Conservation (phyloP, 2,329 filamentous ascomycete genomes). For the Fusarium algeriense region DNA sequence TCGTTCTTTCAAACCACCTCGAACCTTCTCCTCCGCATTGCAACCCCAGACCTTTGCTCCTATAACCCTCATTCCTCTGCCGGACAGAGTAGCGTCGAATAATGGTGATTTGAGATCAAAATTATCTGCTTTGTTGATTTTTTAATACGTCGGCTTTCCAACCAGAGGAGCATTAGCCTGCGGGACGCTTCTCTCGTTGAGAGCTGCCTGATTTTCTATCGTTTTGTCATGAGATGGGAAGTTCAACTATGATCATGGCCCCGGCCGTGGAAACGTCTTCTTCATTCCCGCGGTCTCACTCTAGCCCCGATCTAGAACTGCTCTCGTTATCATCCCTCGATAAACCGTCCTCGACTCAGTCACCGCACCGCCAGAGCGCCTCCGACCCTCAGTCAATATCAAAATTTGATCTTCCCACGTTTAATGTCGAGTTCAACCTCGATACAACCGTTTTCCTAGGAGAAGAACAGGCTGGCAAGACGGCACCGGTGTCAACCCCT, state of each 20-base stretch:
- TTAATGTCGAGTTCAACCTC: constrained; percentile 64
- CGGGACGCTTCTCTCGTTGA: constrained; percentile 38
- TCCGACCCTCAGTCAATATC: constrained; percentile 33
- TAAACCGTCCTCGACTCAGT: constrained; percentile 39
- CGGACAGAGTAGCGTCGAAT: constrained; percentile 47
- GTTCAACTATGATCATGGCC: constrained; percentile 55
- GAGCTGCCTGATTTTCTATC: constrained; percentile 26
- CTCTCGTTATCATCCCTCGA: constrained; percentile 48
- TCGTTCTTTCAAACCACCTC: constrained; percentile 34
- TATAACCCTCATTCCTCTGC: constrained; percentile 39
- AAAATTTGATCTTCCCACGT: constrained; percentile 64
- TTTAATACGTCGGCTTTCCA: constrained; percentile 40
- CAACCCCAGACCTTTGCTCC: constrained; percentile 14
- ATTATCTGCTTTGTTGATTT: constrained; percentile 37
- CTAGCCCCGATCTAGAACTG: constrained; percentile 48
- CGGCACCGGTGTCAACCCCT: constrained; percentile 23
- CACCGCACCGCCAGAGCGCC: constrained; percentile 37
- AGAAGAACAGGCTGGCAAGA: constrained; percentile 33
- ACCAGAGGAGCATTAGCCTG: constrained; percentile 33
- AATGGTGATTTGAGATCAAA: constrained; percentile 45
- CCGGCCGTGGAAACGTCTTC: constrained; percentile 52
- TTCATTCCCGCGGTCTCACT: constrained; percentile 52
- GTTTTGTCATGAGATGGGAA: constrained; percentile 53
- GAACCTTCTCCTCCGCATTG: constrained; percentile 26
- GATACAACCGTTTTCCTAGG: constrained; percentile 60